These are phyloP conservation scores for Pugionium dolabratum DNA, from an alignment of 345 rosid genomes.

Conservation along the genomic window DNA sequence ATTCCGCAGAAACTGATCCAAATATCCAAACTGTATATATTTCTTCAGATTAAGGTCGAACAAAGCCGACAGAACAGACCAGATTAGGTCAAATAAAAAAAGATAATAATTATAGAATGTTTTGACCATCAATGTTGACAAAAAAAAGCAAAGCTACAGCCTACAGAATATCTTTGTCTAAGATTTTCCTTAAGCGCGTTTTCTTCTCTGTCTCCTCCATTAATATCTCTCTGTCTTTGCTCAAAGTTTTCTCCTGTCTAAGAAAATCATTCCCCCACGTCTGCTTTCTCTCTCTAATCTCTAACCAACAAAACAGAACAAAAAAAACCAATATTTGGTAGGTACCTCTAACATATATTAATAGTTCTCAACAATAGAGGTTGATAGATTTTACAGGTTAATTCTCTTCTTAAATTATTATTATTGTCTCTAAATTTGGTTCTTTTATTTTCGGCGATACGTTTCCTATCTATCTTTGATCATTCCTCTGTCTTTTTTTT, in stretches of 20 bases:
- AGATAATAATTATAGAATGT: conserved; percentile 4
- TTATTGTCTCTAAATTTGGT: conserved; percentile 29
- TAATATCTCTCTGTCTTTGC: conserved; percentile 29
- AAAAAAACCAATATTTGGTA: conserved; percentile 8
- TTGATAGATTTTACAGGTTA: conserved; percentile 39
- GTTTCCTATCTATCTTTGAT: conserved; percentile 31
- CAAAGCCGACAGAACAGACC: conserved; percentile 13
- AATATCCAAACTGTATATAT: neutral
- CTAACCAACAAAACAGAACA: conserved; percentile 1
- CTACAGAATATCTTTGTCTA: conserved; percentile 8
- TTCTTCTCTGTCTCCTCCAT: conserved; percentile 41
- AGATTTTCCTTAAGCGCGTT: conserved; percentile 37
- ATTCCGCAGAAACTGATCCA: neutral
- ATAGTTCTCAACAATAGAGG: neutral
- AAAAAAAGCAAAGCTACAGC: conserved; percentile 21
- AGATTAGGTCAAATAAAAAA: conserved; percentile 11
- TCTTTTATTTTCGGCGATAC: neutral
- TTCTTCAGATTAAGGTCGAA: neutral
- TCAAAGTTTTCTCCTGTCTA: conserved; percentile 33
- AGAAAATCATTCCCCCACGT: conserved; percentile 29
- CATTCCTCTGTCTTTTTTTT: neutral
- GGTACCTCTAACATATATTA: neutral
- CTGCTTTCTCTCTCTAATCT: conserved; percentile 14
- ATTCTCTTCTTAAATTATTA: conserved; percentile 19
- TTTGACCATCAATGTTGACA: conserved; percentile 22